A percentile compares a stretch with the other conserved stretches of the same genome.
phyloP scores from a whole-genome alignment of 352 stramenopile genomes.

The Phytopythium boreale region DNA sequence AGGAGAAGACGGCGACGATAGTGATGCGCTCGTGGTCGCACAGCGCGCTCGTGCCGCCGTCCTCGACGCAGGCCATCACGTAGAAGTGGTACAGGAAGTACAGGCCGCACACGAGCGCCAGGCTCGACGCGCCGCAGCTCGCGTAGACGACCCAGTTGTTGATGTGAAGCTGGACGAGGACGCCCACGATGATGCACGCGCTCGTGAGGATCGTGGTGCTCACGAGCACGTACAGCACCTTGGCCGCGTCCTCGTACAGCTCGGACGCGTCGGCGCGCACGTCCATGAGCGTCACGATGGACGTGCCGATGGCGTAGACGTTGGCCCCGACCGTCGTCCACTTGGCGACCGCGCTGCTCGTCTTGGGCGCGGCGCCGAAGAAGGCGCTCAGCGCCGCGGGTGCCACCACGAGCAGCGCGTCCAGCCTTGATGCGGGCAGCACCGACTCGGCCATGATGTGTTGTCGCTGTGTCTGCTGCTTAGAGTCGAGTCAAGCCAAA shows the following conservation, averaged over 20 bases:
- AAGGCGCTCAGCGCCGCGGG: not conserved
- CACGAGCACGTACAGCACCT: conserved; percentile 1
- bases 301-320: not conserved
- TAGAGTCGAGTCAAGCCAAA: not conserved
- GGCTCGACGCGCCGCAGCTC: not conserved
- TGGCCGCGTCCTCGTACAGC: conserved; percentile 1
- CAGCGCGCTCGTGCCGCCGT: not conserved
- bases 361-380: not conserved
- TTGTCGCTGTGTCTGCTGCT: not conserved
- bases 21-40: not conserved
- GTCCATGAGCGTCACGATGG: not conserved
- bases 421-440: not conserved
- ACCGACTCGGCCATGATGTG: not conserved
- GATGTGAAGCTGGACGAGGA: not conserved
- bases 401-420: not conserved
- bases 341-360: not conserved
- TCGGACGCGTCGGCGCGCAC: not conserved
- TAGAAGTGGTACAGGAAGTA: not conserved
- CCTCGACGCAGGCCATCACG: not conserved
- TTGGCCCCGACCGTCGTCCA: not conserved
- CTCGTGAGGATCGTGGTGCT: not conserved
- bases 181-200: not conserved
- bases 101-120: not conserved
- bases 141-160: not conserved
- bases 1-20: not conserved